Base-by-base conservation (phyloP, 2,329 filamentous ascomycete species). In the Cladophialophora chaetospira region DNA sequence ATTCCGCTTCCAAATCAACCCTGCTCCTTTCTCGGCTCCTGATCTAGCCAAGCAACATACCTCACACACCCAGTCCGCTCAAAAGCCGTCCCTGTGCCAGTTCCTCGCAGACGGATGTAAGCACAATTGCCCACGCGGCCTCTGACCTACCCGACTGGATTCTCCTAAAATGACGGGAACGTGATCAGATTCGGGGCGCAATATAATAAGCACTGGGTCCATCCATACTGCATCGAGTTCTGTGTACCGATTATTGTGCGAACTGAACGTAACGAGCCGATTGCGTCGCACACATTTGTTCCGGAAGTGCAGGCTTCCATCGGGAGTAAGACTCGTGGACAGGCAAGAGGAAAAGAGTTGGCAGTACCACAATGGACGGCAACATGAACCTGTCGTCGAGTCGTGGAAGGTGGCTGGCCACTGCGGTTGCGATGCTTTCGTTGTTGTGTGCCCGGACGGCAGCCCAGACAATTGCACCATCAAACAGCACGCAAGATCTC, bases 401-500 rank as follows among this genome's bases (percentile, higher is more conserved):
- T 31, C 25, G 11, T 43, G 44, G 35, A 23, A 38, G 50, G 51
- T 57, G 54, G 58, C 28, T 35, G 19, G 40, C 54, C 13, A 40
- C 54, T 31, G 28, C 44, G 17, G 25, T 57, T 4, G 26, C 60
- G 36, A 31, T 36, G 53, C 25, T 60, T 36, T 48, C 29, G 25
- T 31, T 56, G 19, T 33, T 63, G n/a, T 47, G 51, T 8, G 23
- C 53, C 6, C 19, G 31, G 9, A 50, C 53, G 31, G 33, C 26
- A 15, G 62, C 63, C 9, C 63, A 66, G 35, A 55, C 52, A 3
- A 57, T 66, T 35, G 21, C 42, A n/a, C 62, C 63, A 1, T 63
- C 60, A 8, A 66, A 66, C 54, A 45, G 28, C 38, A 57, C 63
- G 21, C 50, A 52, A 21, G 63, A 63, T 48, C 57, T 66, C 17